Conservation (phyloP, 2,329 filamentous ascomycete species). For the Nigrospora oryzae region DNA sequence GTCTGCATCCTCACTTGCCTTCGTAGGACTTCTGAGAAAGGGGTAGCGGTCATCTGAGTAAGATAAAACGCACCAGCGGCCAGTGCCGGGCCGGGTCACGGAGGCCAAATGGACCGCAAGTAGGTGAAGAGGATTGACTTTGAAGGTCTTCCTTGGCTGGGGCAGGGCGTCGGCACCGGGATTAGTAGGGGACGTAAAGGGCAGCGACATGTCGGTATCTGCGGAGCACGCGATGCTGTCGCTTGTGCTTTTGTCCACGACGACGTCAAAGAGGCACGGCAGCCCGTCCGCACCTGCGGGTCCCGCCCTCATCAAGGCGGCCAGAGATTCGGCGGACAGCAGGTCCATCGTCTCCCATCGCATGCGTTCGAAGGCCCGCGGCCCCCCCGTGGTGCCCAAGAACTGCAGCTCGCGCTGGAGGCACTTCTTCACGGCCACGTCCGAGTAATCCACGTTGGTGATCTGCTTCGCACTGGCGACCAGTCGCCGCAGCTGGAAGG, state of each 20-base stretch:
- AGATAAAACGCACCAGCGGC: slow-evolving; percentile 1
- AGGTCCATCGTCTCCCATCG: background rate
- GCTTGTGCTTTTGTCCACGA: slow-evolving; percentile 3
- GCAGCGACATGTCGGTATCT: background rate
- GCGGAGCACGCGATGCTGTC: slow-evolving; percentile 1
- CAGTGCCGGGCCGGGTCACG: background rate
- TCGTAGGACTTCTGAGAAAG: background rate
- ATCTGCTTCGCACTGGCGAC: background rate
- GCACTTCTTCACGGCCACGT: background rate
- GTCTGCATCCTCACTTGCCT: too few relatives aligned
- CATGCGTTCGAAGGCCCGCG: background rate
- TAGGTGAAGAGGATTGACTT: background rate
- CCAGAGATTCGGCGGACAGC: background rate
- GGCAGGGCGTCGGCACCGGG: background rate
- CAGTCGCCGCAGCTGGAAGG: background rate
- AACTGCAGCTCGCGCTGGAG: background rate
- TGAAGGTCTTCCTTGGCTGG: background rate
- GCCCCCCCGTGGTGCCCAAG: background rate
- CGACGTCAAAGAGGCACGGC: background rate
- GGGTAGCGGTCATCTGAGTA: slow-evolving; percentile 1
- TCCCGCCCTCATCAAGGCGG: background rate
- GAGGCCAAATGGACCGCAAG: slow-evolving; percentile 1
- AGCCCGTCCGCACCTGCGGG: background rate
- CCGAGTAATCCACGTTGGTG: slow-evolving; percentile 2
- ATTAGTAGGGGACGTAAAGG: background rate